Conservation (phyloP, 106 monocot species). For the Alisma plantagoaquatica region DNA sequence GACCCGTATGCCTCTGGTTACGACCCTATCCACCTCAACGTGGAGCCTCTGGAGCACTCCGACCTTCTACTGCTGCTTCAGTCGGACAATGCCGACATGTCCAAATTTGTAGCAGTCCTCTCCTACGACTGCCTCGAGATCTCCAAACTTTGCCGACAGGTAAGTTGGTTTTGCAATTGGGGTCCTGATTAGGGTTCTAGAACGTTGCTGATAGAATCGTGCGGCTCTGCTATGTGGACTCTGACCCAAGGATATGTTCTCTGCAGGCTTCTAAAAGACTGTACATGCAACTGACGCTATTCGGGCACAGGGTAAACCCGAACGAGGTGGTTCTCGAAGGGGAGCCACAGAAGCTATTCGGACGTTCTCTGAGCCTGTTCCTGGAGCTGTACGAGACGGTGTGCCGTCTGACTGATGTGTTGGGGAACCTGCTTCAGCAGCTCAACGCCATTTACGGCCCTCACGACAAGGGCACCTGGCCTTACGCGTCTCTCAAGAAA, state of each 20-base stretch:
- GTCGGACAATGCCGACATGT: slow-evolving; percentile 35
- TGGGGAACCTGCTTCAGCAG: slow-evolving; percentile 42
- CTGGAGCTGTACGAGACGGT: slow-evolving; percentile 29
- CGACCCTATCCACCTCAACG: slow-evolving; percentile 21
- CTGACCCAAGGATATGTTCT: neutral
- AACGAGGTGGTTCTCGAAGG: slow-evolving; percentile 42
- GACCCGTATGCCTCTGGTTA: slow-evolving; percentile 4
- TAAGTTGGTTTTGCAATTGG: neutral
- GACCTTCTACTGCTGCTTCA: slow-evolving; percentile 18
- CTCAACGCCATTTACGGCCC: slow-evolving; percentile 21
- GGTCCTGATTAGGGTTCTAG: neutral
- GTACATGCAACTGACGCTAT: slow-evolving; percentile 30
- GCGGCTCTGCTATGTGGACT: neutral
- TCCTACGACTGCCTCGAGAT: slow-evolving; percentile 49
- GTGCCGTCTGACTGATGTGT: slow-evolving; percentile 15
- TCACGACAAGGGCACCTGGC: slow-evolving; percentile 24
- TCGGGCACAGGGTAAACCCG: slow-evolving; percentile 21
- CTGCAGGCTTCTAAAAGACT: slow-evolving; percentile 34
- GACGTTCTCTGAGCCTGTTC: slow-evolving; percentile 24
- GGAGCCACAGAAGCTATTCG: slow-evolving; percentile 50
- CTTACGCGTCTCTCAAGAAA: slow-evolving; percentile 27
- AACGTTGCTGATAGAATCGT: neutral
- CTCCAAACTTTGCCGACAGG: slow-evolving; percentile 26
- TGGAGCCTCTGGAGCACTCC: slow-evolving; percentile 36
- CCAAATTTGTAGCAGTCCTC: slow-evolving; percentile 40